Evolutionary conservation across 768 basidiomycete species (phyloP).

Genomic region (Collybia sordida): DNA sequence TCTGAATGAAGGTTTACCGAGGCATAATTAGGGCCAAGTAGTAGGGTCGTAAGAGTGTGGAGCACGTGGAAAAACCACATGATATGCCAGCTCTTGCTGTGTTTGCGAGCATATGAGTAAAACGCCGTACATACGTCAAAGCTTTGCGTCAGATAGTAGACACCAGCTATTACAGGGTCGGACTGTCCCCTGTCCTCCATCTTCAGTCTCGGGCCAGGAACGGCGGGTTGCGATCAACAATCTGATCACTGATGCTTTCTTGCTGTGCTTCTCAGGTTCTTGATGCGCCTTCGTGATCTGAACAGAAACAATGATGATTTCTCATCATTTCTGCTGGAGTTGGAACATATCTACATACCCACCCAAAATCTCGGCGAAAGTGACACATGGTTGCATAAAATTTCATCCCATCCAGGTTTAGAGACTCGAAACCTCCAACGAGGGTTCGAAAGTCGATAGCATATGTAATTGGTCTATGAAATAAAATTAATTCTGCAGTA

Average conservation of each 20-base stretch:
- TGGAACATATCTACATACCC: not conserved
- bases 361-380: too few relatives aligned
- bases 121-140: too few relatives aligned
- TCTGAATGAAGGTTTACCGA: too few relatives aligned
- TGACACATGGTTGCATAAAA: not conserved
- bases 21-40: too few relatives aligned
- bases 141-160: too few relatives aligned
- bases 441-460: too few relatives aligned
- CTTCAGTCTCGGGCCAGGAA: conserved; percentile 7
- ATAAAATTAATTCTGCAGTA: conserved; percentile 1
- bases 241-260: conserved; percentile 14
- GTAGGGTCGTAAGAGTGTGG: too few relatives aligned
- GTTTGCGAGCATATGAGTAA: too few relatives aligned
- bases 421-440: too few relatives aligned
- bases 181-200: not conserved
- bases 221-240: conserved; percentile 4
- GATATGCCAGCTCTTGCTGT: too few relatives aligned
- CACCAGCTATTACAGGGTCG: not conserved
- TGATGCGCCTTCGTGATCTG: conserved; percentile 3
- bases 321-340: not conserved
- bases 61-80: too few relatives aligned
- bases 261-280: not conserved
- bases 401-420: not conserved
- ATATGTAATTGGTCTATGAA: too few relatives aligned
- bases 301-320: not conserved